Conservation (phyloP, 192 early-diverging fungal species). For the Chytriomyces sp. region DNA sequence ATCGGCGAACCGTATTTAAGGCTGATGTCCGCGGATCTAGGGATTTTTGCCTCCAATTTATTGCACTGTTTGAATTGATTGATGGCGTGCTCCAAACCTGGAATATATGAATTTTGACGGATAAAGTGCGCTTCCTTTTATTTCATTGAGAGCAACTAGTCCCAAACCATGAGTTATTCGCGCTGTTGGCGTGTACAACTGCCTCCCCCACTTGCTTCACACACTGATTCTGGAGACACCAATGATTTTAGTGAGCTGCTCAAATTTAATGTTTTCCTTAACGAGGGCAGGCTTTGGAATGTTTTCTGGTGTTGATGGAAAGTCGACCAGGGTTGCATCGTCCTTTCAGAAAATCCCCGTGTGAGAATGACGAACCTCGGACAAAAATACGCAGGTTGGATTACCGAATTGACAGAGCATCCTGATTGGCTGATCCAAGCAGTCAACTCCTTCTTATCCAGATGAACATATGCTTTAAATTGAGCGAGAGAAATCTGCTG, state of each 20-base stretch:
- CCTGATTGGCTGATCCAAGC: slow-evolving; percentile 49
- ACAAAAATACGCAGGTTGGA: background rate
- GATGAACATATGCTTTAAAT: slow-evolving; percentile 69
- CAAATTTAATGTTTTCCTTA: slow-evolving; percentile 88
- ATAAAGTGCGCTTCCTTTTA: too few relatives aligned
- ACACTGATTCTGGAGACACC: slow-evolving; percentile 25
- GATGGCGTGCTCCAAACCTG: too few relatives aligned
- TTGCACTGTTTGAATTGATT: too few relatives aligned
- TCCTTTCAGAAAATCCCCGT: background rate
- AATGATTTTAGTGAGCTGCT: slow-evolving; percentile 58
- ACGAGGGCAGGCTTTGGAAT: slow-evolving; percentile 84
- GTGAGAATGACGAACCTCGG: background rate
- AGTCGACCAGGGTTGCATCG: slow-evolving; percentile 61
- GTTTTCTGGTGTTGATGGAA: slow-evolving; percentile 84
- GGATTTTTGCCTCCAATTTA: too few relatives aligned
- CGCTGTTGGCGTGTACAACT: background rate
- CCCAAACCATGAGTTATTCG: too few relatives aligned
- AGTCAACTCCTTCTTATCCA: slow-evolving; percentile 68
- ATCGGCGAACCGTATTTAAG: too few relatives aligned
- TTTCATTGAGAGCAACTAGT: too few relatives aligned
- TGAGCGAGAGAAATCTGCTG: slow-evolving; percentile 72
- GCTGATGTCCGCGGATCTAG: too few relatives aligned
- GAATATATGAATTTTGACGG: too few relatives aligned
- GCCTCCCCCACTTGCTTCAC: background rate
- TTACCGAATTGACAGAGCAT: slow-evolving; percentile 27